These are phyloP conservation scores for Penicillium verrucosum DNA, from an alignment of 2,329 filamentous ascomycete genomes.

Conservation along the genomic window DNA sequence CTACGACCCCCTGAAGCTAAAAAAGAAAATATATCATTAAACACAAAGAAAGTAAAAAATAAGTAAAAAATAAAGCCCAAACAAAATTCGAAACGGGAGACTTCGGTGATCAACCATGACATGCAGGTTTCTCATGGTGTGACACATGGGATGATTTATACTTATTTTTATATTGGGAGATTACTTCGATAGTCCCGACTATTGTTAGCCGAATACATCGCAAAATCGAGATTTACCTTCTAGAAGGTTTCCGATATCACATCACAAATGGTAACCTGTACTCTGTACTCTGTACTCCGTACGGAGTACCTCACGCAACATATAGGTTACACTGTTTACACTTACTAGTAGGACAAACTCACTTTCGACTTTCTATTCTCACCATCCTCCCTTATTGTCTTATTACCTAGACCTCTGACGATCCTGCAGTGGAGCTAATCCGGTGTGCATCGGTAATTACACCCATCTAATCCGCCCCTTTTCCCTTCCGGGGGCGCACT, in stretches of 20 bases:
- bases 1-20: conserved; percentile 6
- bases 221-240: conserved; percentile 29
- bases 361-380: neutral
- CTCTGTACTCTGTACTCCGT: neutral
- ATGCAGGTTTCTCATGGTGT: conserved; percentile 11
- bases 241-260: conserved; percentile 30
- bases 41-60: neutral
- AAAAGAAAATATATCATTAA: neutral
- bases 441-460: conserved; percentile 21
- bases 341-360: neutral
- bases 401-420: neutral
- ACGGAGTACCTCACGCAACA: neutral
- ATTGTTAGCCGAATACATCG: conserved; percentile 26
- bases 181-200: conserved; percentile 22
- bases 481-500: conserved; percentile 16
- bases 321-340: neutral
- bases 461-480: conserved; percentile 14
- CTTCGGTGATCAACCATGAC: conserved; percentile 4
- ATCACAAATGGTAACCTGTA: neutral
- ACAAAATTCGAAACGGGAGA: neutral
- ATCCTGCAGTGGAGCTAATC: conserved; percentile 2
- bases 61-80: neutral
- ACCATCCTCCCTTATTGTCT: neutral
- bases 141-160: conserved; percentile 13
- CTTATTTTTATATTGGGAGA: conserved; percentile 1